Base-by-base conservation (phyloP, 2,329 filamentous ascomycete genomes). In the Emmonsiellopsis sp. region DNA sequence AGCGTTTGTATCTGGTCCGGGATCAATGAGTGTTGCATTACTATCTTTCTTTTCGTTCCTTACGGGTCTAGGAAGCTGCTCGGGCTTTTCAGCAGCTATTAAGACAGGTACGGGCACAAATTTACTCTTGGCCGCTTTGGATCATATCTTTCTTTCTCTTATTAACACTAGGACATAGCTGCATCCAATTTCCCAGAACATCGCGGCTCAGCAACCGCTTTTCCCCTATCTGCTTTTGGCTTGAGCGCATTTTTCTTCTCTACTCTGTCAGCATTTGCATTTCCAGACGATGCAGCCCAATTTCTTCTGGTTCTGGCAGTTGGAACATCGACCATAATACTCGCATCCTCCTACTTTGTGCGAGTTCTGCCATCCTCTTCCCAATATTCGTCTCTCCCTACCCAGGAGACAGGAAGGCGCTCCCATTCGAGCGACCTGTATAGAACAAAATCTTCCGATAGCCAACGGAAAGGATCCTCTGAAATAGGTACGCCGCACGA, bases 221-320 rank as follows among this genome's bases (percentile, higher is more conserved):
- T 97, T 62, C 92, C 93, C 5, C 72, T 97, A 53, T 88, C 93
- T 53, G 91, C 88, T 2, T 97, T 97, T 65, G 93, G 93, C 2
- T 74, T 98, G 54, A 96, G 91, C 67, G 93, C 93, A 52, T 93
- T 98, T 72, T 95, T 97, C 75, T 98, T 96, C 73, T 92, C 93
- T 0, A 78, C 85, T 2, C 71, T 94, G 36, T 88, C 89, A 21
- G 82, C 83, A 14, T 65, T 94, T 46, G 74, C 88, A 42, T 91
- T 95, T 65, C 87, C 88, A 2, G 88, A 89, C 40, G 83, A 94
- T 62, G 93, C 90, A 0, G 85, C 86, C 53, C 80, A 81, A 40
- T 91, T 96, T 61, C 77, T 98, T 54, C 75, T 92, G 58, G 74
- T 97, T 32, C 77, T 98, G 42, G 83, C 90, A 3, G 77, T 83